Conservation (phyloP, 306 rosid genomes). For the Sphenostylis stenocarpa region DNA sequence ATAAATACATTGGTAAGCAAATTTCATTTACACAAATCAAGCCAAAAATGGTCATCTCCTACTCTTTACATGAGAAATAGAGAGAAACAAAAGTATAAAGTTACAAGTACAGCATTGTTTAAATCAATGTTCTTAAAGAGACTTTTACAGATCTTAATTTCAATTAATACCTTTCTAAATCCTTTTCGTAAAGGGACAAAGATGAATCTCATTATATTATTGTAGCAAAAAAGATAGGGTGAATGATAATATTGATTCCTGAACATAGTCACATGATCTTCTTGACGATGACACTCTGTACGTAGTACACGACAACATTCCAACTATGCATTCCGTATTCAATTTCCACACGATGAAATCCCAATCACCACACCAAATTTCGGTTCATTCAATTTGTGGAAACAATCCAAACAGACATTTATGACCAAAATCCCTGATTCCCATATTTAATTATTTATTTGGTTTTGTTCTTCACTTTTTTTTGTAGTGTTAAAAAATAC, state of each 20-base stretch:
- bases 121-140: not conserved
- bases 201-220: not conserved
- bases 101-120: not conserved
- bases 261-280: not conserved
- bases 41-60: too few relatives aligned
- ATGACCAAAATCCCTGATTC: not conserved
- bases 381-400: not conserved
- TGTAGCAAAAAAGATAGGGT: too few relatives aligned
- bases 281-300: not conserved
- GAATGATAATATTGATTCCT: not conserved
- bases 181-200: not conserved
- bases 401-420: constrained; percentile 1
- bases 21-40: too few relatives aligned
- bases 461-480: too few relatives aligned
- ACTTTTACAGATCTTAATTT: not conserved
- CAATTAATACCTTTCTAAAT: not conserved
- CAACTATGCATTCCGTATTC: not conserved
- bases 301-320: not conserved
- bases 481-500: not conserved
- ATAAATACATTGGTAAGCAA: too few relatives aligned
- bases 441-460: not conserved
- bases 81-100: not conserved
- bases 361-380: not conserved
- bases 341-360: not conserved
- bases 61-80: too few relatives aligned